These are phyloP conservation scores for Flueggea neowawraea DNA, from an alignment of 441 rosid genomes.

Conservation along the genomic window DNA sequence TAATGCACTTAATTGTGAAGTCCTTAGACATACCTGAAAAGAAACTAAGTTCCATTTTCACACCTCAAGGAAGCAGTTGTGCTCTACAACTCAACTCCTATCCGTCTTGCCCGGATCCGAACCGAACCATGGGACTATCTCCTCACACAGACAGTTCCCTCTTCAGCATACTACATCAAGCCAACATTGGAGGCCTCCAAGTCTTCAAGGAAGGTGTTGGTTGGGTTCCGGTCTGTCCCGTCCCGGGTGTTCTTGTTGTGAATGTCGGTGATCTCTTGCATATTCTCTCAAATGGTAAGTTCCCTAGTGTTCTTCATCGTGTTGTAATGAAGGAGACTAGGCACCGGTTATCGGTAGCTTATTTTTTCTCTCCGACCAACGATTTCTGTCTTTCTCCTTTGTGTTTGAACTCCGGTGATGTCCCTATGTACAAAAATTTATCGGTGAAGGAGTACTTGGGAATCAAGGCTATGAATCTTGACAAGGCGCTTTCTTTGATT, in stretches of 20 bases:
- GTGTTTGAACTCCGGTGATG: background rate
- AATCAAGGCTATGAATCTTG: constrained; percentile 29
- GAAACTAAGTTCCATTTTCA: constrained; percentile 40
- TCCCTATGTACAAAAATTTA: constrained; percentile 27
- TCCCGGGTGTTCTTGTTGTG: constrained; percentile 57
- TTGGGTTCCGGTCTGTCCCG: constrained; percentile 66
- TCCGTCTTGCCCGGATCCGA: constrained; percentile 82
- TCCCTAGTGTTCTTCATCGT: constrained; percentile 64
- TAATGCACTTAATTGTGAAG: constrained; percentile 52
- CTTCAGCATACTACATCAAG: constrained; percentile 68
- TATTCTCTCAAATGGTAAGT: constrained; percentile 58
- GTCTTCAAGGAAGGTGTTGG: constrained; percentile 50
- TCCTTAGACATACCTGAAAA: constrained; percentile 47
- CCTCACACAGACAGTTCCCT: constrained; percentile 87
- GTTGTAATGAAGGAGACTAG: constrained; percentile 55
- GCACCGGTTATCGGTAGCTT: constrained; percentile 61
- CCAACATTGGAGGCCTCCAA: constrained; percentile 55
- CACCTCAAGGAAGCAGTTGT: constrained; percentile 20
- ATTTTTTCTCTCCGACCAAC: constrained; percentile 50
- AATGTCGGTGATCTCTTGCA: constrained; percentile 75
- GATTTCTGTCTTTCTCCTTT: constrained; percentile 31
- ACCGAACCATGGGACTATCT: constrained; percentile 78
- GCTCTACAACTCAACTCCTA: constrained; percentile 72
- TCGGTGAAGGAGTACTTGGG: constrained; percentile 33
- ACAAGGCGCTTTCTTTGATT: constrained; percentile 38